Conservation (phyloP, 306 rosid genomes). For the Vicia villosa region DNA sequence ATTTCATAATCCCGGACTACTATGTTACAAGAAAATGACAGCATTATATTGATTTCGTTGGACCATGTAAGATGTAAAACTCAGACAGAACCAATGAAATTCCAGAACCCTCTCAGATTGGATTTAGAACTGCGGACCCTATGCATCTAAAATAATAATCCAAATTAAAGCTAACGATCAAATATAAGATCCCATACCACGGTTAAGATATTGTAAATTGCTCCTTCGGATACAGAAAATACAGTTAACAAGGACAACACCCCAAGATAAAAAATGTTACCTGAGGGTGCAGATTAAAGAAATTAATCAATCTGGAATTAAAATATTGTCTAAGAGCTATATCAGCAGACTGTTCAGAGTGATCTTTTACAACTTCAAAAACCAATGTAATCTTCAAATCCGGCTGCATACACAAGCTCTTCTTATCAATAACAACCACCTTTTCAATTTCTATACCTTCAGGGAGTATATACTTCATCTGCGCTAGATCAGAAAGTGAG, state of each 20-base stretch:
- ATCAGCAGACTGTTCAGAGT: slow-evolving; percentile 40
- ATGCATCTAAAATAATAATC: neutral
- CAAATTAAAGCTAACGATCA: neutral
- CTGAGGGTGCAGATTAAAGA: slow-evolving; percentile 55
- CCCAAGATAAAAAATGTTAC: slow-evolving; percentile 38
- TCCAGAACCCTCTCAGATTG: neutral
- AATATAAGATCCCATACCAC: slow-evolving; percentile 13
- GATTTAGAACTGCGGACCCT: neutral
- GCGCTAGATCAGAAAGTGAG: slow-evolving; percentile 56
- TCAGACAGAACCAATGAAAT: slow-evolving; percentile 18
- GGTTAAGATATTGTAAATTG: neutral
- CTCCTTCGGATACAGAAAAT: neutral
- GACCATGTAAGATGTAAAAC: neutral
- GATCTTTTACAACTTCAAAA: slow-evolving; percentile 55
- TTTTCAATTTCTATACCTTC: slow-evolving; percentile 55
- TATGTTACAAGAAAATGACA: neutral
- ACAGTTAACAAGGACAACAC: neutral
- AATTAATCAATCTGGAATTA: slow-evolving; percentile 52
- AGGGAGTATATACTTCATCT: slow-evolving; percentile 64
- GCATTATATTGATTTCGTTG: slow-evolving; percentile 16
- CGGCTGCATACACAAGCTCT: slow-evolving; percentile 60
- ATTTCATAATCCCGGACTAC: neutral
- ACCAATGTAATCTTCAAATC: slow-evolving; percentile 57
- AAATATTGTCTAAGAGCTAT: slow-evolving; percentile 53
- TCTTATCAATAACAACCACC: slow-evolving; percentile 53